A percentile compares a stretch with the other conserved stretches of the same genome.
Conservation (phyloP, 257 asterid species). For the Galeopsis tetrahit region DNA sequence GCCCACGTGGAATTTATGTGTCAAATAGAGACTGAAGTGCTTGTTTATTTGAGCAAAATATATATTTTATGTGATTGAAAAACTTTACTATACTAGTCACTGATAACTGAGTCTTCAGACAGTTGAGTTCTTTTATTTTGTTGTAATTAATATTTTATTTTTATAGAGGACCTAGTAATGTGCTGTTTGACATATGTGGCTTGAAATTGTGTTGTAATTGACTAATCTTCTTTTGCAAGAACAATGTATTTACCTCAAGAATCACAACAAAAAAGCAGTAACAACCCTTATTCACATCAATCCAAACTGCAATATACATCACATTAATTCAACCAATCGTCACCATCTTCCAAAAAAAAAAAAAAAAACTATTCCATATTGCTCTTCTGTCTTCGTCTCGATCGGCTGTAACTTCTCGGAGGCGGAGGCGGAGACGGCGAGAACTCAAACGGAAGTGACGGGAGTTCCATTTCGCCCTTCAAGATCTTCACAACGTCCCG, state of each 20-base stretch:
- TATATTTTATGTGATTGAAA: too few relatives aligned
- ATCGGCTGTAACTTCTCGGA: conserved; percentile 51
- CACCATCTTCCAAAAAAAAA: neutral
- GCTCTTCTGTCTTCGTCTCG: conserved; percentile 60
- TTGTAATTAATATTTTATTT: neutral
- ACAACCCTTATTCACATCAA: conserved; percentile 24
- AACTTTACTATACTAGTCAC: too few relatives aligned
- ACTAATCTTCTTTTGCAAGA: neutral
- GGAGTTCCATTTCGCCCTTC: conserved; percentile 86
- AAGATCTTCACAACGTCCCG: conserved; percentile 76
- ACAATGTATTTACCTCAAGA: neutral
- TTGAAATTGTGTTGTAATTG: neutral
- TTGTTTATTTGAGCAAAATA: too few relatives aligned
- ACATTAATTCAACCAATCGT: neutral
- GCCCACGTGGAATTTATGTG: neutral
- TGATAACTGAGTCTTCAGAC: too few relatives aligned
- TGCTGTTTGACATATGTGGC: neutral
- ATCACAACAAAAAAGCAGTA: neutral
- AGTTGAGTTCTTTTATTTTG: neutral
- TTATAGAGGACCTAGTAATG: neutral
- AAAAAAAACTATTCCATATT: conserved; percentile 38
- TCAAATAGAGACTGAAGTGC: too few relatives aligned
- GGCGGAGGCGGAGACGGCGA: conserved; percentile 95
- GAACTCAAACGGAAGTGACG: conserved; percentile 70
- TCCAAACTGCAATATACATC: conserved; percentile 17